Percentiles rank a stretch among this genome's conserved stretches.
phyloP scores from a whole-genome alignment of 2,329 filamentous ascomycete species.

The Decorospora gaudefroyi region DNA sequence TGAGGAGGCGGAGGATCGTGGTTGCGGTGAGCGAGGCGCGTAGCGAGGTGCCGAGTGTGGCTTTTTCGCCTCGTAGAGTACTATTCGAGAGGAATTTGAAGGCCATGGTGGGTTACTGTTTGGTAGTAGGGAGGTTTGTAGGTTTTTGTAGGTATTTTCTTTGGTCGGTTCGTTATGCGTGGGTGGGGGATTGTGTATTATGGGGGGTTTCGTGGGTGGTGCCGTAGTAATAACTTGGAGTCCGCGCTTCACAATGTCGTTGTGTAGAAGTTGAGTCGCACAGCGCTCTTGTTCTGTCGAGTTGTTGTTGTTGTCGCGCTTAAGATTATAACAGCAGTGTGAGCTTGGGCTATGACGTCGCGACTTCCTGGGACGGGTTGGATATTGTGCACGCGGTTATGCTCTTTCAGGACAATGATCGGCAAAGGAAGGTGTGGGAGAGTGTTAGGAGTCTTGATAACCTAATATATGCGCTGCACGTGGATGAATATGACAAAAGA shows the following conservation, averaged over 20 bases:
- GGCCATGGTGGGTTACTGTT: constrained; percentile 25
- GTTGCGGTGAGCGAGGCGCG: constrained; percentile 26
- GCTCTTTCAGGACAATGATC: constrained; percentile 35
- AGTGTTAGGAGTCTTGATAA: too few relatives aligned
- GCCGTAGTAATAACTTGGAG: too few relatives aligned
- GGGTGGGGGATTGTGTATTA: too few relatives aligned
- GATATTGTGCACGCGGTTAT: constrained; percentile 15
- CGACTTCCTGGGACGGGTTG: constrained; percentile 22
- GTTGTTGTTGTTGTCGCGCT: too few relatives aligned
- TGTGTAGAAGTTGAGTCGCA: too few relatives aligned
- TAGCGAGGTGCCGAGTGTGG: constrained; percentile 28
- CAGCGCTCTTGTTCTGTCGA: too few relatives aligned
- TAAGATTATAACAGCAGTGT: too few relatives aligned
- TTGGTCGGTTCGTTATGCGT: not conserved
- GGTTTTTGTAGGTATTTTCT: not conserved
- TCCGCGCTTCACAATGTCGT: too few relatives aligned
- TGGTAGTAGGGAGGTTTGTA: not conserved
- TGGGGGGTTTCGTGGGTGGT: too few relatives aligned
- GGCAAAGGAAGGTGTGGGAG: constrained; percentile 28
- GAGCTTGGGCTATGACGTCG: constrained; percentile 29
- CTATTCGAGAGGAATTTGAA: constrained; percentile 39
- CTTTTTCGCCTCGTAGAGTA: constrained; percentile 40
- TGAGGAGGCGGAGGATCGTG: constrained; percentile 55
- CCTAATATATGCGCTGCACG: too few relatives aligned
- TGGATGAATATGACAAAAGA: too few relatives aligned